Base-by-base conservation (phyloP, 306 rosid genomes). In the Fagus crenata region DNA sequence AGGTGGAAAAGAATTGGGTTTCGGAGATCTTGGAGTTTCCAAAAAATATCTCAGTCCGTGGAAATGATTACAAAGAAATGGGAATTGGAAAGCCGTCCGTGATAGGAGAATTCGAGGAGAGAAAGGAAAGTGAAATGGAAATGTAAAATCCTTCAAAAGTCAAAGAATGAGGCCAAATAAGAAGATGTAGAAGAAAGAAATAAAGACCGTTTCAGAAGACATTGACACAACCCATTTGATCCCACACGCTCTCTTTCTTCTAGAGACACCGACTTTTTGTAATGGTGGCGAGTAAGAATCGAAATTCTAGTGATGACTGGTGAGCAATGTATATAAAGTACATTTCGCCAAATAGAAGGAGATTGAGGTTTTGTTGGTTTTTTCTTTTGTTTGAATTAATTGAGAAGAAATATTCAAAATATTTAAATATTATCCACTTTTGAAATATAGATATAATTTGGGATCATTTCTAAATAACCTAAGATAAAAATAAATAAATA, bases 121-220 rank as follows among this genome's bases (percentile, higher is more conserved):
- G 8, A 36, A 43, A 2, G 13, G 42, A 14, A 49, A 49, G 43
- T 49, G 71, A 49, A 76, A 82, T 17, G 61, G 58, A 54, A 74
- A 4, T 46, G 51, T 46, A 9, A 46, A 9, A 9, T 46, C 14
- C 51, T 49, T 71, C 5, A 0, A 63, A 76, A 78, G 86, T 87
- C 89, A 86, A 84, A 83, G 1, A 87, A 84, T 12, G 81, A 79
- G 17, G 85, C 81, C 86, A 53, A 73, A 17, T 28, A 67, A 67
- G 5, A 67, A 40, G 68, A 4, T 32, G 18, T 1, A 5, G 51
- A 67, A 69, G 68, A 2, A 33, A 32, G 68, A 4, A 61, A 32
- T 1, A 39, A 67, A 40, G 78, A 84, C 69, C 35, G 75, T 78
- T 77, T 51, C 33, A 3, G 51, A 46, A 46, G 11, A 18, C 61